Base-by-base conservation (phyloP, 2,329 filamentous ascomycete species). In the Phialemonium atrogriseum region DNA sequence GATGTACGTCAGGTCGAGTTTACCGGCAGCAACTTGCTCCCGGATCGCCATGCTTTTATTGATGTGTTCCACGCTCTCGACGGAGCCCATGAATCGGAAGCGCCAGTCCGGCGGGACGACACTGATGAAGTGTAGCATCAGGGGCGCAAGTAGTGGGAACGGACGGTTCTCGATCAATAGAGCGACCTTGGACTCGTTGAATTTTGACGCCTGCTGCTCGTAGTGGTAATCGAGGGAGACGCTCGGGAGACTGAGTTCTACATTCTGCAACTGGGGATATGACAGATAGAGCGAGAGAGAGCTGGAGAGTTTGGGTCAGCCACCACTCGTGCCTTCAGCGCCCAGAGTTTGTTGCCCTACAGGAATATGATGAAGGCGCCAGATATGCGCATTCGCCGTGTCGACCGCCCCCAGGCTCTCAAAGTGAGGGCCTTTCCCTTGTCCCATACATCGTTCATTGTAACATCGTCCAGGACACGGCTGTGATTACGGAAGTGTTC, bases 31-130 rank as follows among this genome's bases (percentile, higher is more conserved):
- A 20, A 62, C 55, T 26, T 64, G 59, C 38, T 59, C 48, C 8
- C 59, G 60, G 46, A 71, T 64, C 24, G 67, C 64, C 10, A 60
- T 49, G 18, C 59, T 64, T 32, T 43, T 28, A 48, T 69, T 69
- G 44, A 72, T 46, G 38, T 44, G 44, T 21, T 53, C 51, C 17
- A 73, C 61, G 7, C 63, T 66, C 30, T 59, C 56, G 14, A 47
- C 18, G 10, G 64, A 69, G 33, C 70, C 69, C 59, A 73, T 69
- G 56, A 73, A 73, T 24, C 62, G 60, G 53, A 73, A 71, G 18
- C 61, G 63, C 70, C 70, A 75, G 52, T 73, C 68, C 2, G 67
- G 63, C 5, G 70, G 70, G 2, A 74, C 63, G 13, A 73, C 66
- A 4, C 64, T 56, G 41, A 72, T 72, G 53, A 73, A 70, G 46